These are phyloP conservation scores for Lactarius trivialis DNA, from an alignment of 768 basidiomycete species.

Conservation along the genomic window DNA sequence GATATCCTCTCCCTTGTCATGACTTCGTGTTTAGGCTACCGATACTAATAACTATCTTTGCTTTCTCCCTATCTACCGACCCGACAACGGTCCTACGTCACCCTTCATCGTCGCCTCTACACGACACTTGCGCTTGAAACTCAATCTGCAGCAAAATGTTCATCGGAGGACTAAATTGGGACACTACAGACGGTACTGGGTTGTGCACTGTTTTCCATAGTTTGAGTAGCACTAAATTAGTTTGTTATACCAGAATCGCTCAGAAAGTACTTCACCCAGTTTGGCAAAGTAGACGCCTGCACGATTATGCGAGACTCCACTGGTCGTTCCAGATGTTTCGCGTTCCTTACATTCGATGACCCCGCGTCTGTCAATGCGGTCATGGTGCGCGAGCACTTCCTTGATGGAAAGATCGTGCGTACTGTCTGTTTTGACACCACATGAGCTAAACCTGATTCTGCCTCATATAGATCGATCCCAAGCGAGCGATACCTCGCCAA, in stretches of 20 bases:
- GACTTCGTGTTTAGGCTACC: constrained; percentile 56
- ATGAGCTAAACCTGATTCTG: background rate
- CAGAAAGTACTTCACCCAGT: constrained; percentile 85
- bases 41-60: constrained; percentile 66
- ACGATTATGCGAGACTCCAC: constrained; percentile 97
- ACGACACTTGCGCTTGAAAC: constrained; percentile 12
- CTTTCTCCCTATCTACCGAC: constrained; percentile 36
- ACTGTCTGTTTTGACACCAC: background rate
- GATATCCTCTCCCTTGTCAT: constrained; percentile 44
- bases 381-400: constrained; percentile 85
- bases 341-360: constrained; percentile 92
- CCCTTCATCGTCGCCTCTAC: constrained; percentile 13
- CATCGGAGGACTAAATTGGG: constrained; percentile 97
- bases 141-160: constrained; percentile 86
- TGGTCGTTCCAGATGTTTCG: constrained; percentile 92
- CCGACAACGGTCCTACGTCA: constrained; percentile 16
- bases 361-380: constrained; percentile 88
- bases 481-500: constrained; percentile 92
- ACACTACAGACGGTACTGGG: constrained; percentile 88
- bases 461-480: constrained; percentile 84
- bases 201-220: constrained; percentile 33
- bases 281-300: constrained; percentile 91
- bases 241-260: constrained; percentile 48
- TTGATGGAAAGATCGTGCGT: constrained; percentile 93
- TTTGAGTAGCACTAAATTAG: constrained; percentile 35